Conservation (phyloP, 345 rosid species). For the Citrus reticulata region DNA sequence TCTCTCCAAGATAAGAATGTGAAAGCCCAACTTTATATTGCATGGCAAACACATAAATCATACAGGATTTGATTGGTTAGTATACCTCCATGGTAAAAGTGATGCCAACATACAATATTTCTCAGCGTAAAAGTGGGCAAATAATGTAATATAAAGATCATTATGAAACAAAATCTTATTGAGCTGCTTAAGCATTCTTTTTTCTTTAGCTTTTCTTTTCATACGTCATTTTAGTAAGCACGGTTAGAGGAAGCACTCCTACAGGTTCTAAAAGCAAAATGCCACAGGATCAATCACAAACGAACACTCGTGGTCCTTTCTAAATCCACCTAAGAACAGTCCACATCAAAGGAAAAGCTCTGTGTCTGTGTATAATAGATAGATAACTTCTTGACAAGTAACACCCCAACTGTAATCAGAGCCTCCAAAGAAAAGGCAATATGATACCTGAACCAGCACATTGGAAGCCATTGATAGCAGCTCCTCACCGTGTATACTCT, state of each 20-base stretch:
- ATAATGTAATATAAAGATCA: not conserved
- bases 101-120: not conserved
- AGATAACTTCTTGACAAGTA: not conserved
- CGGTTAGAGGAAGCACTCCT: not conserved
- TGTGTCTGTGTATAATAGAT: not conserved
- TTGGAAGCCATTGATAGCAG: constrained; percentile 69
- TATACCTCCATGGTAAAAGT: not conserved
- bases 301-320: not conserved
- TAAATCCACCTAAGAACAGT: not conserved
- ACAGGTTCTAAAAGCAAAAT: not conserved
- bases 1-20: not conserved
- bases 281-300: not conserved
- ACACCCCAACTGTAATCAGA: not conserved
- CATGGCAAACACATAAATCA: not conserved
- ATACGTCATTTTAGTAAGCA: not conserved
- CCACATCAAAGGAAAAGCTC: not conserved
- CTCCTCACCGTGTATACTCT: constrained; percentile 95
- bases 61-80: not conserved
- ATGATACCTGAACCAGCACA: constrained; percentile 78
- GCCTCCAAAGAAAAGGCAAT: not conserved
- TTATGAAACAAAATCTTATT: not conserved
- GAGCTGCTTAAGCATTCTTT: not conserved
- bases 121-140: not conserved
- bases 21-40: not conserved
- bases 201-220: not conserved